Percentiles rank a stretch among this genome's conserved stretches.
Evolutionary conservation across 2,329 filamentous ascomycete species (phyloP).

Genomic region (Talaromyces piceae): DNA sequence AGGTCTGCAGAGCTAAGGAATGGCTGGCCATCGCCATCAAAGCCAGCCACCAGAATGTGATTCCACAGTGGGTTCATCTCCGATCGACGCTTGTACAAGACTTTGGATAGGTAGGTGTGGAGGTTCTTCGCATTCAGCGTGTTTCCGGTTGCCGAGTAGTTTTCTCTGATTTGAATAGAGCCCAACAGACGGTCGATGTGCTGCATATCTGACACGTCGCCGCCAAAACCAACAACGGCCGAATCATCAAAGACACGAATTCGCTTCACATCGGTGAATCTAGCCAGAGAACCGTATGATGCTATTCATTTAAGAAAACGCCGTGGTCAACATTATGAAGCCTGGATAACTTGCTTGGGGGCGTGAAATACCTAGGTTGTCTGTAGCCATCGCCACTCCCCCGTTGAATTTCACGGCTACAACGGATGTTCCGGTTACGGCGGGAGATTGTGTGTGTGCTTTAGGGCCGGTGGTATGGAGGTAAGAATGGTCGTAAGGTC

Average conservation of each 20-base stretch:
- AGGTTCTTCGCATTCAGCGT: constrained; percentile 83
- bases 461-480: constrained; percentile 64
- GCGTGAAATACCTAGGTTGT: constrained; percentile 69
- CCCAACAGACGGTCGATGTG: constrained; percentile 86
- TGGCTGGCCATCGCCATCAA: constrained; percentile 70
- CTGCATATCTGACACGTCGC: constrained; percentile 98
- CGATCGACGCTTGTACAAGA: constrained; percentile 89
- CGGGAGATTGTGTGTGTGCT: constrained; percentile 82
- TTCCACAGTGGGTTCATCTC: constrained; percentile 99
- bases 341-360: neutral
- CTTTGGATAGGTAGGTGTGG: constrained; percentile 92
- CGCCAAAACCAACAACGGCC: constrained; percentile 85
- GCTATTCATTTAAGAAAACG: constrained; percentile 51
- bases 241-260: constrained; percentile 79
- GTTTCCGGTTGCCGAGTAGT: constrained; percentile 57
- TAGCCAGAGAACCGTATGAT: constrained; percentile 92
- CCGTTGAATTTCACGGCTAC: constrained; percentile 92
- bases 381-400: constrained; percentile 91
- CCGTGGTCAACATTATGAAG: neutral
- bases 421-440: constrained; percentile 95
- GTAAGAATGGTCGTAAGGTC: constrained; percentile 81
- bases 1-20: constrained; percentile 91
- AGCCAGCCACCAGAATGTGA: constrained; percentile 79
- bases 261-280: constrained; percentile 95
- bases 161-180: constrained; percentile 79